Percentiles rank a stretch among this genome's conserved stretches.
These are phyloP conservation scores for Craterostigma plantagineum DNA, from an alignment of 257 asterid genomes.

Conservation along the genomic window DNA sequence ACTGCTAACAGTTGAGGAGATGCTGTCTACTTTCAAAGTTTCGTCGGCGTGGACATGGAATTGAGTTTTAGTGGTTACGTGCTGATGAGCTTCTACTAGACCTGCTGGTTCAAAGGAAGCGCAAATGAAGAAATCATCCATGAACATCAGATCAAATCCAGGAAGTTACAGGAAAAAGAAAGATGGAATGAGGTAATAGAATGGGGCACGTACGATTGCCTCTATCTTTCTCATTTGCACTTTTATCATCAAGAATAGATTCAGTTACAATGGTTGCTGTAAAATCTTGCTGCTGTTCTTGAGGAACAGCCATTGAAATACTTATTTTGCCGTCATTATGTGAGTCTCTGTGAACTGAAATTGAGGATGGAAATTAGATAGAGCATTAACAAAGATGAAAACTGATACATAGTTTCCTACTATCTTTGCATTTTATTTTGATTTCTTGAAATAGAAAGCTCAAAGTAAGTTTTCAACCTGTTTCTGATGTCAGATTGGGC, in stretches of 20 bases:
- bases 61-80: slow-evolving; percentile 14
- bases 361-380: slow-evolving; percentile 11
- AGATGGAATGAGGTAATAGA: neutral
- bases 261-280: slow-evolving; percentile 15
- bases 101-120: slow-evolving; percentile 19
- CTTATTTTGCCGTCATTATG: slow-evolving; percentile 14
- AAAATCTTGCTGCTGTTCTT: slow-evolving; percentile 16
- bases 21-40: slow-evolving; percentile 13
- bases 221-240: slow-evolving; percentile 11
- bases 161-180: neutral
- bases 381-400: no score
- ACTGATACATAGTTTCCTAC: no score
- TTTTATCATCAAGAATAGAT: slow-evolving; percentile 15
- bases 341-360: slow-evolving; percentile 6
- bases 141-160: neutral
- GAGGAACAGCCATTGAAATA: slow-evolving; percentile 25
- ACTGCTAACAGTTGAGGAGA: slow-evolving; percentile 7
- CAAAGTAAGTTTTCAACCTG: slow-evolving; percentile 14
- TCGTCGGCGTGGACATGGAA: slow-evolving; percentile 24
- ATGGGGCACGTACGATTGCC: slow-evolving; percentile 12
- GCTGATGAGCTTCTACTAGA: slow-evolving; percentile 21
- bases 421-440: no score
- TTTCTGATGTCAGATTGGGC: slow-evolving; percentile 8
- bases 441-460: no score
- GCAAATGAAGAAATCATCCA: no score